Conservation (phyloP, 805 yeast species). For the Clavispora vitiphila region DNA sequence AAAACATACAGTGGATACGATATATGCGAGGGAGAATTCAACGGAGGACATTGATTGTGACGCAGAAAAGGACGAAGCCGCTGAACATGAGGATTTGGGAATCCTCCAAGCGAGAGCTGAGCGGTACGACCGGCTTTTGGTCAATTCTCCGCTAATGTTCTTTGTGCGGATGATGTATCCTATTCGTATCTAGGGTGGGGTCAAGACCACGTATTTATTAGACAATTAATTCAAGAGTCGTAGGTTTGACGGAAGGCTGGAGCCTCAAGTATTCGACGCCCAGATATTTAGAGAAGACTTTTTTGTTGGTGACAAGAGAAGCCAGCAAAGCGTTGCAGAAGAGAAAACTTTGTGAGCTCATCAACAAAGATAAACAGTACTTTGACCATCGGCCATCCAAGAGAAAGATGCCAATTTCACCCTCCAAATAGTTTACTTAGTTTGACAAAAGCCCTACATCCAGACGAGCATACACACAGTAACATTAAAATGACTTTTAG, state of each 20-base stretch:
- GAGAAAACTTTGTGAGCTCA: no score
- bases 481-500: conserved; percentile 14
- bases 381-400: no score
- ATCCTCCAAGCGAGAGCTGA: neutral
- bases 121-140: conserved; percentile 12
- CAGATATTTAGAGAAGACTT: no score
- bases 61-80: neutral
- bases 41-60: neutral
- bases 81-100: neutral
- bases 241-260: no score
- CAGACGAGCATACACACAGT: neutral
- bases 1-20: conserved; percentile 1
- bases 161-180: conserved; percentile 14
- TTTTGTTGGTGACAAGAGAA: no score
- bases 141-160: conserved; percentile 2
- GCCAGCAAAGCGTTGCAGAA: no score
- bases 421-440: no score
- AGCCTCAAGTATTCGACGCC: conserved; percentile 3
- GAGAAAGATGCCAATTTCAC: no score
- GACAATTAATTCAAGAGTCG: no score
- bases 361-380: no score
- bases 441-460: no score
- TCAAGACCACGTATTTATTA: no score
- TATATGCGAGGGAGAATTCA: neutral
- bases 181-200: conserved; percentile 5